phyloP scores from a whole-genome alignment of 1,284 basidiomycete species.

The Xerocomus tenax region DNA sequence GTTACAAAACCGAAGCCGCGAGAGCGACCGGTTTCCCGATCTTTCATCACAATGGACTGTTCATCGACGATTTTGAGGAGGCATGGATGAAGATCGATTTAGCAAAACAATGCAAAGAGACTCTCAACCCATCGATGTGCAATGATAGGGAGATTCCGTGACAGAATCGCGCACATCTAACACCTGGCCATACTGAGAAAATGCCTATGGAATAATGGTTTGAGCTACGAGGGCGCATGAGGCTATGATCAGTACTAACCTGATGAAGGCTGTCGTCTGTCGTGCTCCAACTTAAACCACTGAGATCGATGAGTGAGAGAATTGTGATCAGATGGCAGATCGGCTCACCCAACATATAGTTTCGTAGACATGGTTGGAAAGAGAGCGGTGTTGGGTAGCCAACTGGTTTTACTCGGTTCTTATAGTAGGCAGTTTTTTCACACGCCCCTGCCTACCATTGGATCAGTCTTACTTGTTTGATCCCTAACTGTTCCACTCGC shows the following conservation, averaged over 20 bases:
- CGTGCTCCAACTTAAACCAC: slow-evolving; percentile 85
- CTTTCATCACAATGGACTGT: slow-evolving; percentile 92
- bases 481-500: background rate
- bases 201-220: slow-evolving; percentile 46
- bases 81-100: slow-evolving; percentile 28
- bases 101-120: slow-evolving; percentile 27
- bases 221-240: slow-evolving; percentile 25
- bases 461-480: slow-evolving; percentile 1
- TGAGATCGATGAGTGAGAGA: slow-evolving; percentile 30
- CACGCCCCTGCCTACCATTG: slow-evolving; percentile 30
- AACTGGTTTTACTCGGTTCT: slow-evolving; percentile 24
- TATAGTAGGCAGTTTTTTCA: slow-evolving; percentile 29
- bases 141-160: slow-evolving; percentile 34
- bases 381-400: too few species aligned
- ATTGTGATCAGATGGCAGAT: slow-evolving; percentile 21
- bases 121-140: slow-evolving; percentile 30
- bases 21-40: slow-evolving; percentile 91
- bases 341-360: slow-evolving; percentile 76
- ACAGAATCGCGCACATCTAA: slow-evolving; percentile 59
- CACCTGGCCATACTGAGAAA: slow-evolving; percentile 54
- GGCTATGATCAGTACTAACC: slow-evolving; percentile 50
- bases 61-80: slow-evolving; percentile 12
- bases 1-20: slow-evolving; percentile 96
- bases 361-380: slow-evolving; percentile 57
- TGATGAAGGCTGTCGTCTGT: slow-evolving; percentile 74